Evolutionary conservation across 257 asterid genomes (phyloP).

Genomic region (Linaria vulgaris): DNA sequence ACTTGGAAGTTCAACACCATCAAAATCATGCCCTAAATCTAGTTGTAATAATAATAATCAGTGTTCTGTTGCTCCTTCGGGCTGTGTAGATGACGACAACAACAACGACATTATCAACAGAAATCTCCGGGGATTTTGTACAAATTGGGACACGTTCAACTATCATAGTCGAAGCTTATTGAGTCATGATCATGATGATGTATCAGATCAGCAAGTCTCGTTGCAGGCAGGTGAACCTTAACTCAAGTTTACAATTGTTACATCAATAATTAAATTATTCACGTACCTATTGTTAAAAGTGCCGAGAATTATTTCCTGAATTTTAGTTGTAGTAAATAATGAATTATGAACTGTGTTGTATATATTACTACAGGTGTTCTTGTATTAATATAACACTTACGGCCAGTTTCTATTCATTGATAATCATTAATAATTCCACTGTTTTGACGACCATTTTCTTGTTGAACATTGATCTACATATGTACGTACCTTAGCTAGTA

Average conservation of each 20-base stretch:
- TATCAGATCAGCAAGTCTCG: constrained; percentile 28
- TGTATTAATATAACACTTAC: too few relatives aligned
- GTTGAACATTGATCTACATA: too few relatives aligned
- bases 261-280: constrained; percentile 24
- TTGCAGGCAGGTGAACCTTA: constrained; percentile 35
- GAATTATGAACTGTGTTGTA: too few relatives aligned
- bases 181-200: constrained; percentile 12
- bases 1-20: constrained; percentile 22
- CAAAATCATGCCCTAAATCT: not conserved
- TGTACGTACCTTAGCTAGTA: too few relatives aligned
- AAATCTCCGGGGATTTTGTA: constrained; percentile 39
- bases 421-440: too few relatives aligned
- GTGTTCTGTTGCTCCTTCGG: constrained; percentile 4
- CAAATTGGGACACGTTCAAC: constrained; percentile 44
- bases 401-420: too few relatives aligned
- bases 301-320: too few relatives aligned
- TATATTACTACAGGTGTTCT: too few relatives aligned
- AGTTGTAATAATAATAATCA: not conserved
- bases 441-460: too few relatives aligned
- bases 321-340: too few relatives aligned
- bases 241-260: constrained; percentile 35
- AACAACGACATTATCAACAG: constrained; percentile 1
- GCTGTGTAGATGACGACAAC: too few relatives aligned
- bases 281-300: too few relatives aligned
- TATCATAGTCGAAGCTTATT: constrained; percentile 19